Evolutionary conservation across 129 eudicot species (phyloP), one percentile per base, ranked within the genome.

Genomic region (Pulicaria dysenterica): DNA sequence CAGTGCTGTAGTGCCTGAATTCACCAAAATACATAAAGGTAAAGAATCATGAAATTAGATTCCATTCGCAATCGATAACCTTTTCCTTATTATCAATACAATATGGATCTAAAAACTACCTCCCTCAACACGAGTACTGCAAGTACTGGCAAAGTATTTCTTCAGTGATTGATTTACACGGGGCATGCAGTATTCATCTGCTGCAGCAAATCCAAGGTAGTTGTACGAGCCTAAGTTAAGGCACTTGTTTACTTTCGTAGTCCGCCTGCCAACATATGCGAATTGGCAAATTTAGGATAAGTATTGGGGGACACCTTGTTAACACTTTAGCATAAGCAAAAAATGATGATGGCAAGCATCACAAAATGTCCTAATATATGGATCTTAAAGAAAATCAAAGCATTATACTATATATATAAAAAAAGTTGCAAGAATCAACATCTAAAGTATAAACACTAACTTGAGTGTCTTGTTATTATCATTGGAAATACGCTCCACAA

Each of bases 121-220:
- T 88, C 97, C 97, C 63, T 91, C 97, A 69, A 77, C 85, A 58
- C 64, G 64, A 58, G 64, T 4, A 80, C 96, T 90, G 57, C 98
- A 93, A n/a, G 96, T 87, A 82, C 96, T 87, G 7, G 96, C 83
- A 47, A 84, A 87, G 80, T 87, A 90, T 76, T 79, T 87, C 84
- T 87, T 87, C 80, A 89, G 61, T 8, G 92, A 68, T 70, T 85
- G 88, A 73, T 87, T 81, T n/a, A 84, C 96, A 70, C 88, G 92
- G 14, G 98, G 95, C 5, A 88, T 92, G 81, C 97, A 92, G 58
- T 92, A 92, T 74, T 89, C 96, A 86, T 92, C 97, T 58, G 97
- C 82, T 37, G 97, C 93, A 74, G 97, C 97, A 84, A 92, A 92
- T 6, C 97, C 97, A 12, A 92, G 96, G 83, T 92, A 92, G 78